These are phyloP conservation scores for Saccharomyces paradoxus DNA, from an alignment of 805 yeast species.

Conservation along the genomic window DNA sequence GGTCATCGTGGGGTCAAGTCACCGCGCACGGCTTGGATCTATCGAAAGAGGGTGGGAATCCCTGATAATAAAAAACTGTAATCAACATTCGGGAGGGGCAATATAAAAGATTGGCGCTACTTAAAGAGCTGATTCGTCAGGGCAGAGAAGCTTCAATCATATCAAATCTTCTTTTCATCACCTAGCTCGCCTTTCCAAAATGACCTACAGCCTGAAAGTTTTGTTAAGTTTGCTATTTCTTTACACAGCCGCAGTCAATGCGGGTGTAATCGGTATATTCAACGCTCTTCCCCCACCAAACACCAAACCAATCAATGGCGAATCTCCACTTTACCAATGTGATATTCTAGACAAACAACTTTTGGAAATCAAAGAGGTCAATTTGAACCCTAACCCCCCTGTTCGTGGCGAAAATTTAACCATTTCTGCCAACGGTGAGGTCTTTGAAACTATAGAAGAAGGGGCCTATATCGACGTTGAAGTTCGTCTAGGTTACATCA, in stretches of 20 bases:
- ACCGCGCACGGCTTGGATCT: not conserved
- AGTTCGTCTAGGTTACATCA: slow-evolving; percentile 87
- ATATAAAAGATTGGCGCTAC: not conserved
- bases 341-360: slow-evolving; percentile 58
- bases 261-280: slow-evolving; percentile 8
- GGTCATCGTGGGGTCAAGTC: not conserved
- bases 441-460: slow-evolving; percentile 50
- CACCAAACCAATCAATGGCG: slow-evolving; percentile 75
- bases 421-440: slow-evolving; percentile 62
- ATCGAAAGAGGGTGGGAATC: not conserved
- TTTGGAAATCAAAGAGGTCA: slow-evolving; percentile 51
- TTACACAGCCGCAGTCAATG: slow-evolving; percentile 2
- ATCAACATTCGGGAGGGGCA: not conserved
- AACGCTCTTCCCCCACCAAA: slow-evolving; percentile 8
- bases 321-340: slow-evolving; percentile 75
- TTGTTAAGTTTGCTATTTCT: not conserved
- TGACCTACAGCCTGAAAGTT: not conserved
- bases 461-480: slow-evolving; percentile 95
- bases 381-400: slow-evolving; percentile 81
- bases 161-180: not conserved
- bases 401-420: slow-evolving; percentile 75
- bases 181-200: not conserved
- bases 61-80: not conserved
- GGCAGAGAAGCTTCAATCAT: not conserved
- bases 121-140: not conserved